A percentile compares a stretch with the other conserved stretches of the same genome.
phyloP scores from a whole-genome alignment of 306 rosid genomes.

The Corylus avellana region DNA sequence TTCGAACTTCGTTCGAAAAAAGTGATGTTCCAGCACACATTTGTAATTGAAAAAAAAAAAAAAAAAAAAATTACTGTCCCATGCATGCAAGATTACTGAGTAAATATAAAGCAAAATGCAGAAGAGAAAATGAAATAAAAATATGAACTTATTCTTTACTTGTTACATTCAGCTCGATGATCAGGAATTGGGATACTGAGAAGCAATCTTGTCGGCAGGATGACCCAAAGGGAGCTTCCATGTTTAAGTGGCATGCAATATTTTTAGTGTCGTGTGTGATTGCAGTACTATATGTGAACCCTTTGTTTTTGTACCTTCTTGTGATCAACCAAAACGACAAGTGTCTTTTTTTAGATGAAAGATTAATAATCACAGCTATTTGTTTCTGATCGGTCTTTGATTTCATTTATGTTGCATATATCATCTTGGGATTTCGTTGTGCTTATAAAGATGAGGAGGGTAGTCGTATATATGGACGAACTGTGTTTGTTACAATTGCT shows the following conservation, averaged over 20 bases:
- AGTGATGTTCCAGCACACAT: no score
- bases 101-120: no score
- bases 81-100: no score
- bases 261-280: no score
- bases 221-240: conserved; percentile 55
- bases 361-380: conserved; percentile 66
- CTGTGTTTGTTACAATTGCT: conserved; percentile 76
- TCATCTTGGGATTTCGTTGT: conserved; percentile 78
- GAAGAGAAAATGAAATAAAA: no score
- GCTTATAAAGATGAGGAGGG: conserved; percentile 83
- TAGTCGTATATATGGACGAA: conserved; percentile 74
- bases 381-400: conserved; percentile 80
- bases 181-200: conserved; percentile 72
- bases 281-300: no score
- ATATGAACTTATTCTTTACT: no score
- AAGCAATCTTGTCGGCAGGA: conserved; percentile 28
- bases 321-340: no score
- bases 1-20: no score
- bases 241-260: conserved; percentile 67
- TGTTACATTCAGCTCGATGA: conserved; percentile 5
- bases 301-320: no score
- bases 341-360: conserved; percentile 53
- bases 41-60: no score
- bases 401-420: conserved; percentile 69
- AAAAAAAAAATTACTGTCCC: no score